Base-by-base conservation (phyloP, 1,284 basidiomycete genomes). In the Rugiboletus extremiorientalis region DNA sequence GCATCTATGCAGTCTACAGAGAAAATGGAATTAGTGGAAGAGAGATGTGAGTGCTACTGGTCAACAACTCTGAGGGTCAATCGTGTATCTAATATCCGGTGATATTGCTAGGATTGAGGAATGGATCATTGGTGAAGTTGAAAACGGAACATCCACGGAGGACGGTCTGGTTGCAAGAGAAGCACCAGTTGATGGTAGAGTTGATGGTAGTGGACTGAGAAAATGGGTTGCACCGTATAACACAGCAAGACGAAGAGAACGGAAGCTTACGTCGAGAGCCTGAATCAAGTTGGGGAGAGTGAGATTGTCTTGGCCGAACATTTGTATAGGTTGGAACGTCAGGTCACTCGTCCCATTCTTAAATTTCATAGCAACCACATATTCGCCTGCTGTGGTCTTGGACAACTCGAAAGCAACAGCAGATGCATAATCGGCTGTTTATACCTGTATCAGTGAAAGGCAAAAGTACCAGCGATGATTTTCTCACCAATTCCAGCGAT, bases 361-460 rank as follows among this genome's bases (percentile, higher is more conserved):
- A 75, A 84, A 83, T 59, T 76, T 77, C 55, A 81, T 37, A n/a
- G 72, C 70, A 57, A 66, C 68, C 38, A 52, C 40, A 23, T 65
- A 63, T 20, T 61, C 63, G 54, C 63, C 68, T 33, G 54, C 48
- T 15, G 50, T 33, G 9, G 64, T 59, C 46, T 67, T 52, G 36
- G 73, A 72, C 3, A 84, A 49, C 63, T 84, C 82, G 38, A 82
- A 66, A 9, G 79, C 73, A 36, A 76, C 64, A 4, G 72, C 74
- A 1, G 77, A 76, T 5, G 81, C 82, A 56, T 82, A 84, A 63
- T 83, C 76, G 40, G 78, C 82, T 72, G 68, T 28, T 22, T 23
- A 62, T 36, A n/a, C 65, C 50, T 18, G 18, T 27, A 45, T 43
- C 20, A 61, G 43, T 10, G 42, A 42, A 12, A 22, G 28, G 22